These are phyloP conservation scores for Ustilago vetiveriae DNA, from an alignment of 1,284 basidiomycete species.

Conservation along the genomic window DNA sequence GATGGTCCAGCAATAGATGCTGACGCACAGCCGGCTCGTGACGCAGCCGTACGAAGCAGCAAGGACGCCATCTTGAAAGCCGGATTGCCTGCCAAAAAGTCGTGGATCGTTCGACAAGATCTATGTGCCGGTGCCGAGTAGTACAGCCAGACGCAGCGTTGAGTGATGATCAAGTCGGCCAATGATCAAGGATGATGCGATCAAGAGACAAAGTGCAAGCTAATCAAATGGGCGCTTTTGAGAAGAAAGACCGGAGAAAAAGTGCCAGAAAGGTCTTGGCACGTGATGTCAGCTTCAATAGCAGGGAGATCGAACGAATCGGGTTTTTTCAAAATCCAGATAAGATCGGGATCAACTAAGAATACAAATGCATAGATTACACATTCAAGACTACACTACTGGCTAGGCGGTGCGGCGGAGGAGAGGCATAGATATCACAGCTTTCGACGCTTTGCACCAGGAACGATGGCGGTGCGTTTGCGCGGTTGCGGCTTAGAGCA, in stretches of 20 bases:
- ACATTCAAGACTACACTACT: background rate
- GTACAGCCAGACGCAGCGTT: too few relatives aligned
- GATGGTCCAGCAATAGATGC: constrained; percentile 15
- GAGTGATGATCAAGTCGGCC: background rate
- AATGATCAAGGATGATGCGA: background rate
- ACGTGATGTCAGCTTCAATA: constrained; percentile 5
- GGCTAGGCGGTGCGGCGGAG: too few relatives aligned
- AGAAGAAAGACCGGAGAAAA: constrained; percentile 8
- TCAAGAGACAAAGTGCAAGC: too few relatives aligned
- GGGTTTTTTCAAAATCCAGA: too few relatives aligned
- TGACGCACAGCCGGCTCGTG: background rate
- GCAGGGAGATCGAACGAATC: background rate
- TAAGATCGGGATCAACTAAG: constrained; percentile 10
- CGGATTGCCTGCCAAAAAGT: too few relatives aligned
- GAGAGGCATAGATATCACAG: background rate
- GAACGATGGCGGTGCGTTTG: constrained; percentile 17
- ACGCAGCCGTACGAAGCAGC: constrained; percentile 8
- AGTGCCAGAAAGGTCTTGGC: background rate
- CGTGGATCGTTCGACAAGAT: too few relatives aligned
- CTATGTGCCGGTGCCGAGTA: too few relatives aligned
- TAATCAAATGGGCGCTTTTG: too few relatives aligned
- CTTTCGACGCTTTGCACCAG: constrained; percentile 35
- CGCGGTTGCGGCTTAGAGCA: background rate
- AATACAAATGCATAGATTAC: background rate
- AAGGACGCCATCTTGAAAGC: constrained; percentile 29